These are phyloP conservation scores for Hyphopichia pseudoburtonii DNA, from an alignment of 1,139 yeast genomes.

Conservation along the genomic window DNA sequence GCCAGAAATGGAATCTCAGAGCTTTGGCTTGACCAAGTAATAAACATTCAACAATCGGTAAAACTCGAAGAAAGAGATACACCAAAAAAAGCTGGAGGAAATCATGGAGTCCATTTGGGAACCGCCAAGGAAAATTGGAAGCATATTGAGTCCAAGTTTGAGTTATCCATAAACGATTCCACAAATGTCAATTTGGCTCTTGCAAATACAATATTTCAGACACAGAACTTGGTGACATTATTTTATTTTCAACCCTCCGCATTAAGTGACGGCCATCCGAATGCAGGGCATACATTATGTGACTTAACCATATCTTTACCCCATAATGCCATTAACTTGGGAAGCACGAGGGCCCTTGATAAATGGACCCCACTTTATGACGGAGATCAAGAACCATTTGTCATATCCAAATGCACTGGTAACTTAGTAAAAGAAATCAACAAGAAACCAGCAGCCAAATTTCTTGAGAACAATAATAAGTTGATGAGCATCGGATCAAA, in stretches of 20 bases:
- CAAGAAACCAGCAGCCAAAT: slow-evolving; percentile 50
- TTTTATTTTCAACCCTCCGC: slow-evolving; percentile 28
- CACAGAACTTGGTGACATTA: slow-evolving; percentile 36
- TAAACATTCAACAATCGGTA: slow-evolving; percentile 22
- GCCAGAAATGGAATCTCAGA: slow-evolving; percentile 46
- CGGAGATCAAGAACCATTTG: slow-evolving; percentile 16
- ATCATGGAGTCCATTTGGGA: slow-evolving; percentile 36
- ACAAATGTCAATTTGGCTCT: slow-evolving; percentile 23
- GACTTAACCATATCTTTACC: slow-evolving; percentile 29
- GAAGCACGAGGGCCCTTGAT: slow-evolving; percentile 16
- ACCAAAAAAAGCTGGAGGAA: slow-evolving; percentile 18
- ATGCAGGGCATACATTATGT: slow-evolving; percentile 32
- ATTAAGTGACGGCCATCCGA: slow-evolving; percentile 7
- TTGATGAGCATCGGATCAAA: slow-evolving; percentile 47
- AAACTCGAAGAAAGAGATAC: slow-evolving; percentile 27
- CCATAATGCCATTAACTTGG: slow-evolving; percentile 5
- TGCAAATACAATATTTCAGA: slow-evolving; percentile 44
- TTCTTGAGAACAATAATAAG: slow-evolving; percentile 41
- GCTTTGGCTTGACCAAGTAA: slow-evolving; percentile 42
- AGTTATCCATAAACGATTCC: slow-evolving; percentile 17
- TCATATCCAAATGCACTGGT: slow-evolving; percentile 46
- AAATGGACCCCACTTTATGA: slow-evolving; percentile 35
- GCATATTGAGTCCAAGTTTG: slow-evolving; percentile 24
- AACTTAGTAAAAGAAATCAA: slow-evolving; percentile 54
- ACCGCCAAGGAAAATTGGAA: slow-evolving; percentile 43